Evolutionary conservation across 331 rosid species (phyloP), one percentile per base, ranked within the genome.

Genomic region (Ulmus americana): DNA sequence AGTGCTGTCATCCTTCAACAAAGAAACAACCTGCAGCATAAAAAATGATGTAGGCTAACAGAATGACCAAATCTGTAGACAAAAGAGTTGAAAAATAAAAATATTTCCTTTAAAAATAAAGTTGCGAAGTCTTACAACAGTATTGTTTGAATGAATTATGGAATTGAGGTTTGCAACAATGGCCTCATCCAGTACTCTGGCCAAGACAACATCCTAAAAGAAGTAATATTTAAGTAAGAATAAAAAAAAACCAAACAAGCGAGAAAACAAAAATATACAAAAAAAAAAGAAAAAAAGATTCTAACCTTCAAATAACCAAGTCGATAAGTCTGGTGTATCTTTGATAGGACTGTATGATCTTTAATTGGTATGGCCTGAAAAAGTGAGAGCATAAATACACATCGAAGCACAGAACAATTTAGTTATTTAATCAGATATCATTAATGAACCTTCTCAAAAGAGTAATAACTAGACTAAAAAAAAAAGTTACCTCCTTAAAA

Each of bases 311-410:
- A 69, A 81, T 83, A 91, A 53, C 96, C 95, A 86, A 91, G 76
- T 83, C 95, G 84, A 74, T 91, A 91, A 12, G 97, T 88, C 83
- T 91, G 97, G 69, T 91, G 97, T 79, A 91, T 91, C 90, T 84
- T 91, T 39, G 96, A 89, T 74, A 91, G 73, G 49, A 87, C 96
- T 63, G 67, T 28, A 6, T 79, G 81, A 75, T 88, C 88, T 77
- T 88, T 91, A 68, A 88, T 91, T 18, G 96, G 97, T 72, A 91
- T 83, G 59, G 97, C 97, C 97, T 91, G 65, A 72, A 65, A 45
- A 74, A 63, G 45, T 9, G 28, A 61, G 63, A 45, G 47, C 13
- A 67, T 49, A 39, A 43, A 75, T 54, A 64, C n/a, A 40, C 11
- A 10, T 62, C 38, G 6, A 54, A 64, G 16, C 7, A 56, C 49